Evolutionary conservation across 2,329 filamentous ascomycete genomes (phyloP), one percentile per base, ranked within the genome.

Genomic region (Ophidiomyces ophidiicola): DNA sequence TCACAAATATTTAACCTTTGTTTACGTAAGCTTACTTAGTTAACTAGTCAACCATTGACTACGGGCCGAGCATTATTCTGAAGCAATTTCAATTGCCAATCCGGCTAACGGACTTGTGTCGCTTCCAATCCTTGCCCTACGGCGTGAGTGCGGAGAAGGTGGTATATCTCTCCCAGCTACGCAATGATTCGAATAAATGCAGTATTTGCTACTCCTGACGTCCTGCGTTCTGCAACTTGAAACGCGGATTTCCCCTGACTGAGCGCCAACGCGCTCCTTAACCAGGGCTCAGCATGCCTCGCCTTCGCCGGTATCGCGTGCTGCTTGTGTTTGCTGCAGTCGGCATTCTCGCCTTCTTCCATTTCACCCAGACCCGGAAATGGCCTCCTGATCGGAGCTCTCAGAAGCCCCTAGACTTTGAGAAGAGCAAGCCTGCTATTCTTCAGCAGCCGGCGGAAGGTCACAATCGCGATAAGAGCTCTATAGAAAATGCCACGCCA

Each of bases 291-390:
- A 54, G 38, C 41, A 69, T 70, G 67, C 54, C 68, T 50, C 64
- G 64, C 39, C 50, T 66, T 44, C 66, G 67, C 38, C 63, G 67
- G 47, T 70, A 69, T 49, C 61, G 67, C 41, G 50, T 63, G 23
- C 63, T 66, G 39, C 46, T 69, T 37, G 47, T 64, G 25, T 64
- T 69, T 41, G 63, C 64, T 21, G 52, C 61, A 39, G 53, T 66
- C 39, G 53, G 62, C 12, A 47, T 65, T 26, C 51, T 67, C 28
- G 53, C 65, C 2, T 54, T 76, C 38, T 65, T 74, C 49, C 68
- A 69, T 47, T 72, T 74, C 46, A 56, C 61, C 23, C 58, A 59
- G 34, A 63, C 68, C 43, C 60, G 59, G 42, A 55, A 64, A 40
- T 63, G 25, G 10, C 14, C 36, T 25, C 15, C 29, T 6, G 39